Evolutionary conservation across 78 protist genomes (phyloP).

Genomic region (Cavenderia fasciculata): DNA sequence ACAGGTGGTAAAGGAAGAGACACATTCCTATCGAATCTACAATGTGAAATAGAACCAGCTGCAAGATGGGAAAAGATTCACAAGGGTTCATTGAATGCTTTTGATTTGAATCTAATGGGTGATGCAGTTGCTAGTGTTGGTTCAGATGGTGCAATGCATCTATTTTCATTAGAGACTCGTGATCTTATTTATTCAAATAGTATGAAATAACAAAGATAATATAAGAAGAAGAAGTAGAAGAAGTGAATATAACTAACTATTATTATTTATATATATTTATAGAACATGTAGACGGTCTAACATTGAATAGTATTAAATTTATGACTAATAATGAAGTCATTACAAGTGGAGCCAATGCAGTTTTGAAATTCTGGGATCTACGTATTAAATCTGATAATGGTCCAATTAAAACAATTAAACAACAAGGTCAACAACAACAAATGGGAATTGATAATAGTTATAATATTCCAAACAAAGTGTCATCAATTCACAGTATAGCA

Average conservation of each 20-base stretch:
- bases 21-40: too few relatives aligned
- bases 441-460: neutral
- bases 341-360: conserved; percentile 33
- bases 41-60: neutral
- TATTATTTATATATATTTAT: neutral
- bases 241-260: neutral
- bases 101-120: conserved; percentile 23
- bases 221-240: neutral
- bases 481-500: conserved; percentile 25
- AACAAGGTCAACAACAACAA: neutral
- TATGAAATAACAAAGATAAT: neutral
- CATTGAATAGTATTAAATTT: conserved; percentile 22
- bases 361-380: conserved; percentile 56
- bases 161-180: conserved; percentile 6
- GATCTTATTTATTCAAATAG: conserved; percentile 47
- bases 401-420: conserved; percentile 44
- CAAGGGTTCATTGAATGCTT: neutral
- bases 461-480: neutral
- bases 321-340: conserved; percentile 24
- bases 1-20: too few relatives aligned
- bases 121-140: conserved; percentile 46
- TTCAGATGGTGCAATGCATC: conserved; percentile 28
- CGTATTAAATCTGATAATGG: neutral
- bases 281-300: conserved; percentile 60
- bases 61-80: conserved; percentile 2